Evolutionary conservation across 139 green algal genomes (phyloP).

Genomic region (Dunaliella primolecta): DNA sequence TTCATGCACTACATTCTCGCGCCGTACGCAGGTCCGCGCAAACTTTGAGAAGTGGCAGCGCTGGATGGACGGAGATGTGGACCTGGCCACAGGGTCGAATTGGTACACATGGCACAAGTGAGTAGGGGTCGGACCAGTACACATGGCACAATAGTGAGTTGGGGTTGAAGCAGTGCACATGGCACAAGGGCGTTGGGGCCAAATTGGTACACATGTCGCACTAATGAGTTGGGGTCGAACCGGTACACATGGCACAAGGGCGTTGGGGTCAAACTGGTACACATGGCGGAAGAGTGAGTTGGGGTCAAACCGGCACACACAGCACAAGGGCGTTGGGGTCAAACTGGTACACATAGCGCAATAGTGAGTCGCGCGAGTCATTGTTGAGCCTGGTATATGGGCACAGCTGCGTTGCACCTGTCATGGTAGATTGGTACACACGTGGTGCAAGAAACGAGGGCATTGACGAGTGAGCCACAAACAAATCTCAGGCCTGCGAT

Average conservation of each 20-base stretch:
- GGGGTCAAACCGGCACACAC: not conserved
- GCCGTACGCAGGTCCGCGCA: not conserved
- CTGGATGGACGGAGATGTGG: slow-evolving; percentile 49
- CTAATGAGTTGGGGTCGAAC: too few species aligned
- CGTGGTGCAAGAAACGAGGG: too few species aligned
- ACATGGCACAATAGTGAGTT: too few species aligned
- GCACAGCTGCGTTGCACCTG: too few species aligned
- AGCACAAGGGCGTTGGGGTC: not conserved
- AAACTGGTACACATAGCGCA: not conserved
- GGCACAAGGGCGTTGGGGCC: not conserved
- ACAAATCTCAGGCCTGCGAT: too few species aligned
- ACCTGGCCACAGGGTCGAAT: slow-evolving; percentile 36
- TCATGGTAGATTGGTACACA: too few species aligned
- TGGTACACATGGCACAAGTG: slow-evolving; percentile 46
- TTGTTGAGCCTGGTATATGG: too few species aligned
- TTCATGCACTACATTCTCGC: too few species aligned
- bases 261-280: not conserved
- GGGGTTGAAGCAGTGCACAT: not conserved
- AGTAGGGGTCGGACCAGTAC: slow-evolving; percentile 1
- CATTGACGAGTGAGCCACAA: too few species aligned
- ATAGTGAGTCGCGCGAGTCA: too few species aligned
- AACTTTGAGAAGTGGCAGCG: slow-evolving; percentile 40
- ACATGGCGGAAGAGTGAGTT: too few species aligned
- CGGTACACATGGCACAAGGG: not conserved
- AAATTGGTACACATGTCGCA: not conserved